Base-by-base conservation (phyloP, 2,329 filamentous ascomycete species). In the Pseudocercospora macadamiae region DNA sequence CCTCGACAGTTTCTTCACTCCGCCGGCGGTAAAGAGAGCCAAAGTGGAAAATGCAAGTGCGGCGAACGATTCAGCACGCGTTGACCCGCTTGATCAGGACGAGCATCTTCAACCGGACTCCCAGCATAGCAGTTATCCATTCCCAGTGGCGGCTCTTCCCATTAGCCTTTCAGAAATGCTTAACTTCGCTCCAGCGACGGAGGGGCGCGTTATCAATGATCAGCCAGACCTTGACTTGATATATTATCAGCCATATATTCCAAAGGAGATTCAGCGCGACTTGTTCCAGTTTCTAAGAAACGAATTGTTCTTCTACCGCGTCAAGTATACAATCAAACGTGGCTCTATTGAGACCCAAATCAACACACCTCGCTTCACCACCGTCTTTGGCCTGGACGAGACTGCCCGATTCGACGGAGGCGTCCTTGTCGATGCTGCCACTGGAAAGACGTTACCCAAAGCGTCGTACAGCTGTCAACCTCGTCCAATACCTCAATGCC, bases 231-330 rank as follows among this genome's bases (percentile, higher is more conserved):
- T 93, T 0, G 88, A 93, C 70, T 79, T 93, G 0, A 74, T 93
- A 7, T 90, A 90, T 74, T 93, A 88, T 70, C 82, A 90, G 66
- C 89, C 89, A 0, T 93, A 89, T 63, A 80, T 93, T 3, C 82
- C 87, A 0, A 75, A 78, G 2, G 73, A 80, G 10, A 77, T 84
- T 9, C 79, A 84, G 18, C 79, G 80, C 3, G 77, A 83, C 3
- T 73, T 91, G 0, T 93, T 93, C 73, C 76, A 85, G 12, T 91
- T 91, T 68, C 80, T 93, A 1, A 84, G 90, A 1, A 74, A 79
- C n/a, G 82, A 89, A 60, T 75, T 93, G 1, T 88, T 88, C 7
- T 93, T 92, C 88, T 53, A 74, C 62, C 42, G 71, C 57, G 67
- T 74, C 60, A 67, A 71, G 61, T 69, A 75, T 66, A 85, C 81